phyloP scores from a whole-genome alignment of 2,329 filamentous ascomycete species.

The Onygenales sp. region DNA sequence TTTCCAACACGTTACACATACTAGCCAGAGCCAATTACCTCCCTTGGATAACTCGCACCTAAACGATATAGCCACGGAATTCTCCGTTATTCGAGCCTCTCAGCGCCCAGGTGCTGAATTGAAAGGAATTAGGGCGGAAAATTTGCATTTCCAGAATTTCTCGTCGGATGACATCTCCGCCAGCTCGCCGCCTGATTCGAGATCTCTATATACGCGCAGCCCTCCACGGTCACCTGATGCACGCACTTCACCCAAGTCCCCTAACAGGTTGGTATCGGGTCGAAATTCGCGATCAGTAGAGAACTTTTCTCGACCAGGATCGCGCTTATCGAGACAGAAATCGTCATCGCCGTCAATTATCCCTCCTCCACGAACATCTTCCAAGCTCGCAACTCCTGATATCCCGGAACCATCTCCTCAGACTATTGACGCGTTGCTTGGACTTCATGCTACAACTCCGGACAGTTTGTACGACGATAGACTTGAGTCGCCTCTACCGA shows the following conservation, averaged over 20 bases:
- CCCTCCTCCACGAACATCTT: conserved; percentile 32
- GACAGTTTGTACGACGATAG: conserved; percentile 21
- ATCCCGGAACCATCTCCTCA: conserved; percentile 26
- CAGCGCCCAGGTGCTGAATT: conserved; percentile 41
- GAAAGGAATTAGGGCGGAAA: conserved; percentile 44
- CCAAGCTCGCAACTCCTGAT: conserved; percentile 20
- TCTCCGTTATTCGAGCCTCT: conserved; percentile 44
- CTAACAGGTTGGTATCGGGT: conserved; percentile 16
- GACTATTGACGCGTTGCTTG: conserved; percentile 33
- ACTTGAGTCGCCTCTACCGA: conserved; percentile 13
- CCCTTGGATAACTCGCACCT: conserved; percentile 42
- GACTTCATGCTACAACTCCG: conserved; percentile 22
- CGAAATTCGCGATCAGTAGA: conserved; percentile 35
- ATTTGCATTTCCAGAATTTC: conserved; percentile 31
- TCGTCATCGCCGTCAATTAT: conserved; percentile 29
- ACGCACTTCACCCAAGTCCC: conserved; percentile 18
- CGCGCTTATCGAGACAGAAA: conserved; percentile 28
- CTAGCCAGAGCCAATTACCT: conserved; percentile 45
- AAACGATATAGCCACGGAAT: conserved; percentile 44
- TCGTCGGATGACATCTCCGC: conserved; percentile 21
- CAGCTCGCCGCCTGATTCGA: conserved; percentile 7
- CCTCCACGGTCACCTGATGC: conserved; percentile 23
- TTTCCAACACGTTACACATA: conserved; percentile 56
- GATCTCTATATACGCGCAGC: conserved; percentile 10
- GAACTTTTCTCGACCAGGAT: conserved; percentile 47